Conservation (phyloP, 129 eudicot species). For the Calendula officinalis region DNA sequence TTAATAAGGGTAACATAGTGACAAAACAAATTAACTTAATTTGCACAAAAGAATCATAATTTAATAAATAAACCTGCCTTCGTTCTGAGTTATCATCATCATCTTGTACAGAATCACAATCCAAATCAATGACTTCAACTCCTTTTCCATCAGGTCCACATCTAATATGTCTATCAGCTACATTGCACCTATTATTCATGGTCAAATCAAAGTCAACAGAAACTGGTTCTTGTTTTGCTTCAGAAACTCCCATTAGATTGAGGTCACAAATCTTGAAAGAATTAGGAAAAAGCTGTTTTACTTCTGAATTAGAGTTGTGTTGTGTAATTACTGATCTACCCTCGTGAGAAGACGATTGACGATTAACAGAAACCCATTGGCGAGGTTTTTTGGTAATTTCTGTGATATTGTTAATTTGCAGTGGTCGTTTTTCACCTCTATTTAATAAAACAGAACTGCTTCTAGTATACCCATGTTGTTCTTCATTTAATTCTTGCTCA, state of each 20-base stretch:
- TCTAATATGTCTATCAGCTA: constrained; percentile 39
- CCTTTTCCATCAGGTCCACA: constrained; percentile 51
- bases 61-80: constrained; percentile 44
- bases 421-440: constrained; percentile 59
- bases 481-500: constrained; percentile 44
- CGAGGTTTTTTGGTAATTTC: constrained; percentile 49
- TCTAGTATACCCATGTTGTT: constrained; percentile 37
- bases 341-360: constrained; percentile 26
- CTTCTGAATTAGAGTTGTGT: constrained; percentile 46
- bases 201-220: constrained; percentile 71
- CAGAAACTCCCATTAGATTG: constrained; percentile 62
- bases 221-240: constrained; percentile 39
- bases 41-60: neutral
- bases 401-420: constrained; percentile 35
- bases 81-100: constrained; percentile 45
- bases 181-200: constrained; percentile 49
- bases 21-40: constrained; percentile 4
- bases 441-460: constrained; percentile 40
- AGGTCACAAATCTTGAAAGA: constrained; percentile 92
- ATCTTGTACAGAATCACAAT: constrained; percentile 58
- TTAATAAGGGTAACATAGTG: neutral
- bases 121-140: constrained; percentile 93
- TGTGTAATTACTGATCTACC: constrained; percentile 35
- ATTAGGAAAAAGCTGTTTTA: constrained; percentile 71
- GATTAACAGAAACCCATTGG: constrained; percentile 43